phyloP scores from a whole-genome alignment of 2,329 filamentous ascomycete genomes.

The Penicillium carneum region DNA sequence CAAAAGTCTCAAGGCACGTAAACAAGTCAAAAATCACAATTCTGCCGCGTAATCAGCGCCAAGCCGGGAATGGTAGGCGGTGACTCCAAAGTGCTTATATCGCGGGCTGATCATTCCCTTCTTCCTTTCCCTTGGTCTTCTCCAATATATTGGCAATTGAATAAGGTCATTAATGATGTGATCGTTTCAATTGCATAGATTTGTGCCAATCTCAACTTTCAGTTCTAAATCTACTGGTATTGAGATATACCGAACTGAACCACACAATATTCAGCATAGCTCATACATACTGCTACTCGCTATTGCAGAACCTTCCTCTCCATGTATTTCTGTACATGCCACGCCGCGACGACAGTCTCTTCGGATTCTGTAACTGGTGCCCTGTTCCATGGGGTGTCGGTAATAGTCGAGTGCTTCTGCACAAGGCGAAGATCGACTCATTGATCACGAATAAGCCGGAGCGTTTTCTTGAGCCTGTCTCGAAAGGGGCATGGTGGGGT shows the following conservation, averaged over 20 bases:
- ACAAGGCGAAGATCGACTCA: conserved; percentile 75
- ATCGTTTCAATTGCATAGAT: conserved; percentile 2
- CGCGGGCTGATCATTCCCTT: conserved; percentile 4
- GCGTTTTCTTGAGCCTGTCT: conserved; percentile 83
- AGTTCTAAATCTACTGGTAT: conserved; percentile 2
- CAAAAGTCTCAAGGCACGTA: conserved; percentile 5
- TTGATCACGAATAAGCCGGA: conserved; percentile 99
- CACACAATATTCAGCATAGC: conserved; percentile 1
- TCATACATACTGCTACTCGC: conserved; percentile 4
- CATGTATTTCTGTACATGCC: conserved; percentile 20
- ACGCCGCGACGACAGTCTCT: conserved; percentile 63
- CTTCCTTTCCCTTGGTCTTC: neutral
- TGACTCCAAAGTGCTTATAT: conserved; percentile 8
- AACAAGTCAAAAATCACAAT: conserved; percentile 13
- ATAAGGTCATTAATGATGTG: conserved; percentile 22
- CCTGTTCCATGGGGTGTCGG: conserved; percentile 75
- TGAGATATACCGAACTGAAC: conserved; percentile 5
- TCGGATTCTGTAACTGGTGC: conserved; percentile 65
- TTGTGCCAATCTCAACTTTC: neutral
- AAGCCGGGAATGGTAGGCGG: conserved; percentile 13
- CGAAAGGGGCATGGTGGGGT: conserved; percentile 82
- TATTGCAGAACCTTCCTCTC: neutral
- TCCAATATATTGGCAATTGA: conserved; percentile 3
- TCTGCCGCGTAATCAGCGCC: conserved; percentile 17
- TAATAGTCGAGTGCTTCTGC: conserved; percentile 68